Evolutionary conservation across 176 grass and related monocot genomes (phyloP).

Genomic region (Lolium rigidum): DNA sequence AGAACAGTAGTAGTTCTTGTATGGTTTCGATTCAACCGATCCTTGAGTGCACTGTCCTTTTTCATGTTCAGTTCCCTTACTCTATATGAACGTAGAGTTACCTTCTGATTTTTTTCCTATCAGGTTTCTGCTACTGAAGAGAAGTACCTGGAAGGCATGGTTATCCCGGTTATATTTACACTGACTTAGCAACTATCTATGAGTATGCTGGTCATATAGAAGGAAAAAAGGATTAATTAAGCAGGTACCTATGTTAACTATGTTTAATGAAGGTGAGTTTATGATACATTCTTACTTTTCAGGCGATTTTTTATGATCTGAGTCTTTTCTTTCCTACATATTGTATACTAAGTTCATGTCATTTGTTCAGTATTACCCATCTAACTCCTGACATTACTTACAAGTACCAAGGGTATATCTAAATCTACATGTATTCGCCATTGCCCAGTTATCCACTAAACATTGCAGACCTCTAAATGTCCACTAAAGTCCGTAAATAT

Average conservation of each 20-base stretch:
- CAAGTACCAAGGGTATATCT: conserved; percentile 84
- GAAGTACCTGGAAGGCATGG: conserved; percentile 86
- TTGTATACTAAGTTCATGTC: too few species aligned
- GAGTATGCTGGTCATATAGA: conserved; percentile 84
- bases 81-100: not conserved
- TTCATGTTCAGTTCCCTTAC: not conserved
- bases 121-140: conserved; percentile 82
- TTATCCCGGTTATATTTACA: conserved; percentile 90
- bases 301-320: conserved; percentile 17
- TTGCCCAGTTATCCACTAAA: not conserved
- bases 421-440: conserved; percentile 54
- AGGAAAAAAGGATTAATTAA: conserved; percentile 81
- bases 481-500: not conserved
- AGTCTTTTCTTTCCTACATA: too few species aligned
- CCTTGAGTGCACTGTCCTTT: not conserved
- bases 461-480: not conserved
- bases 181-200: conserved; percentile 85
- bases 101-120: not conserved
- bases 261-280: conserved; percentile 82
- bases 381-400: conserved; percentile 83
- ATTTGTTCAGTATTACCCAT: conserved; percentile 55
- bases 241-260: conserved; percentile 81
- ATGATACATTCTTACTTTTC: conserved; percentile 4
- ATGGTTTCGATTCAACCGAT: not conserved
- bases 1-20: not conserved